A percentile compares a stretch with the other conserved stretches of the same genome.
Conservation (phyloP, 805 yeast genomes). For the Metschnikowia arizonensis region DNA sequence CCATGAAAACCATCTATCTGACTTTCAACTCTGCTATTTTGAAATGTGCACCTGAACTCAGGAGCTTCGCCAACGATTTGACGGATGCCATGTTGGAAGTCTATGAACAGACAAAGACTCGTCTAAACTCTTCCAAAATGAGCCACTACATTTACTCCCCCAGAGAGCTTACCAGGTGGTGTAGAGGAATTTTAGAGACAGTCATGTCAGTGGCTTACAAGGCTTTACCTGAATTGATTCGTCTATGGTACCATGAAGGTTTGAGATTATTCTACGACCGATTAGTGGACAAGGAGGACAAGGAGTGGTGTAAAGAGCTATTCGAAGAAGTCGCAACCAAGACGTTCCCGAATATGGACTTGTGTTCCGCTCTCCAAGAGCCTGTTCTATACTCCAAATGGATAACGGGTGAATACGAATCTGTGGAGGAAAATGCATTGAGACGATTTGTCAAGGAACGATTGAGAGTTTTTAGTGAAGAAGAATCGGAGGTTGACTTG, state of each 20-base stretch:
- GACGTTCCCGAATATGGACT: constrained; percentile 47
- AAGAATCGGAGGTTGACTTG: constrained; percentile 58
- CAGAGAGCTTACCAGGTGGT: constrained; percentile 87
- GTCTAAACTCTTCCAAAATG: constrained; percentile 37
- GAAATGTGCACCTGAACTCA: constrained; percentile 55
- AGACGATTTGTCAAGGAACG: constrained; percentile 57
- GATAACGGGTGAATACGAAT: constrained; percentile 60
- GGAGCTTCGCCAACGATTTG: constrained; percentile 49
- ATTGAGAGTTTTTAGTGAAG: constrained; percentile 70
- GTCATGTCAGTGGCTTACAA: constrained; percentile 34
- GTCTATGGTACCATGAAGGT: constrained; percentile 81
- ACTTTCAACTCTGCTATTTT: constrained; percentile 55
- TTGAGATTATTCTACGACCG: constrained; percentile 74
- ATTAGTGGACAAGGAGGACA: constrained; percentile 46
- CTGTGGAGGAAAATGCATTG: constrained; percentile 49
- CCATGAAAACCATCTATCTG: constrained; percentile 64
- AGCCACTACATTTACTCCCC: constrained; percentile 80
- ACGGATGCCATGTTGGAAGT: constrained; percentile 65
- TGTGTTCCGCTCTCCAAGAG: constrained; percentile 28
- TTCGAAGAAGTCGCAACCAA: constrained; percentile 26
- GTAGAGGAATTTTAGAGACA: constrained; percentile 64
- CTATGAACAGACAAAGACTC: constrained; percentile 42
- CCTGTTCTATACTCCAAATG: constrained; percentile 73
- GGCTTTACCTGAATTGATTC: constrained; percentile 39
- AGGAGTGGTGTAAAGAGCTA: constrained; percentile 45